Evolutionary conservation across 2,329 filamentous ascomycete species (phyloP).

Genomic region (Aspergillus viridinutans): DNA sequence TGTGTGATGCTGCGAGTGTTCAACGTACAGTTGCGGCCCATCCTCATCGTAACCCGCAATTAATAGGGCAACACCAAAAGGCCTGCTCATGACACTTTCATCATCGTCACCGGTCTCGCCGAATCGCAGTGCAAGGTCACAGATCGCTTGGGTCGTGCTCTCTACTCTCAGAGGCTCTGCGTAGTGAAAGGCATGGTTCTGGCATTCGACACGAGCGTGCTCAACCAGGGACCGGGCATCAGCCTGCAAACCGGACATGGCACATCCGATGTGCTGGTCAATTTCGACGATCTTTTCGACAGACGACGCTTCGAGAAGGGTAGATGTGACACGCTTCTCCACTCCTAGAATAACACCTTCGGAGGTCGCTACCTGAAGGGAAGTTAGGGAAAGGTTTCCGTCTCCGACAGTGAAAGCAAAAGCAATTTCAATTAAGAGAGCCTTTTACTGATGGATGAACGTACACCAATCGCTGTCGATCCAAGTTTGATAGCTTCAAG

Average conservation of each 20-base stretch:
- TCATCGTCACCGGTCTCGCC: slow-evolving; percentile 96
- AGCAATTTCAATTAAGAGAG: neutral
- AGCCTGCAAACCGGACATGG: slow-evolving; percentile 96
- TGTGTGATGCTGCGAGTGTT: neutral
- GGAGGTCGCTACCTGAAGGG: slow-evolving; percentile 70
- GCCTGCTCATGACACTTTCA: slow-evolving; percentile 97
- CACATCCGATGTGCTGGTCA: slow-evolving; percentile 96
- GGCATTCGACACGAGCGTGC: slow-evolving; percentile 94
- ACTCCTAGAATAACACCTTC: slow-evolving; percentile 95
- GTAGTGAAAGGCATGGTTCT: slow-evolving; percentile 98
- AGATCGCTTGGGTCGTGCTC: slow-evolving; percentile 98
- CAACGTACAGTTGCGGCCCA: slow-evolving; percentile 74
- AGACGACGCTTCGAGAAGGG: slow-evolving; percentile 92
- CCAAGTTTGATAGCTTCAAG: slow-evolving; percentile 99
- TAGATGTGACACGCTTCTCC: slow-evolving; percentile 97
- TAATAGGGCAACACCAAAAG: slow-evolving; percentile 92
- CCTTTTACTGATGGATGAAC: slow-evolving; percentile 19
- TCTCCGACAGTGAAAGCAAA: neutral
- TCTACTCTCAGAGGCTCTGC: slow-evolving; percentile 92
- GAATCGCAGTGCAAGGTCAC: slow-evolving; percentile 91
- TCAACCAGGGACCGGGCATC: slow-evolving; percentile 97
- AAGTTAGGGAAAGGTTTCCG: slow-evolving; percentile 6
- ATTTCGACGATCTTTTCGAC: slow-evolving; percentile 99
- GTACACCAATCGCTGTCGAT: slow-evolving; percentile 90
- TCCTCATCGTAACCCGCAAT: slow-evolving; percentile 98